phyloP scores from a whole-genome alignment of 139 green algal species.

The Zygnema cylindricum region DNA sequence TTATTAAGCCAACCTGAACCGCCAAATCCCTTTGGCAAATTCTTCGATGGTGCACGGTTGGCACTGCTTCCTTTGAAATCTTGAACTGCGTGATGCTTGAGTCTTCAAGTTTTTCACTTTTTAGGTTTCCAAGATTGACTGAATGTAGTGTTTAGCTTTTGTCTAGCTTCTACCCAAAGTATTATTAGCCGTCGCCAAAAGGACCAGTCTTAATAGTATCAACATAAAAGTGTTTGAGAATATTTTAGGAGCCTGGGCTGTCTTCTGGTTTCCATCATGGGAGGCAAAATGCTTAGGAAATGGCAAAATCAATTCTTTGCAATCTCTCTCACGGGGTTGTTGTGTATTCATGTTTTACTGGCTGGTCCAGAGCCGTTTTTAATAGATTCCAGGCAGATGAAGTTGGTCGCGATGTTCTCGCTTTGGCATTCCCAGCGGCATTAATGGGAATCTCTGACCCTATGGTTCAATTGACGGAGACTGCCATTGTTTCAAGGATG shows the following conservation, averaged over 20 bases:
- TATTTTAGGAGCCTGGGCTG: no score
- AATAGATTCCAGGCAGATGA: constrained; percentile 24
- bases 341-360: background rate
- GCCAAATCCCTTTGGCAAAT: background rate
- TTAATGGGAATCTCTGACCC: constrained; percentile 40
- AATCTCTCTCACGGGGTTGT: background rate
- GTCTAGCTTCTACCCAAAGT: no score
- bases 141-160: no score
- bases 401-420: constrained; percentile 35
- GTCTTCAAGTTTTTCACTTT: no score
- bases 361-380: background rate
- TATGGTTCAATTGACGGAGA: constrained; percentile 47
- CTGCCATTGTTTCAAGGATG: constrained; percentile 47
- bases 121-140: no score
- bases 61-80: background rate
- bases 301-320: no score
- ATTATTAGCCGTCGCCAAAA: no score
- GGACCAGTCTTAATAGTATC: no score
- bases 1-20: background rate
- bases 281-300: no score
- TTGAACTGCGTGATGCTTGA: no score
- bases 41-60: background rate
- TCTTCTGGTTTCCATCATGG: no score
- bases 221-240: no score
- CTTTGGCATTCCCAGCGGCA: constrained; percentile 43